phyloP scores from a whole-genome alignment of 108 stramenopile genomes.

The Skeletonema marinoi region DNA sequence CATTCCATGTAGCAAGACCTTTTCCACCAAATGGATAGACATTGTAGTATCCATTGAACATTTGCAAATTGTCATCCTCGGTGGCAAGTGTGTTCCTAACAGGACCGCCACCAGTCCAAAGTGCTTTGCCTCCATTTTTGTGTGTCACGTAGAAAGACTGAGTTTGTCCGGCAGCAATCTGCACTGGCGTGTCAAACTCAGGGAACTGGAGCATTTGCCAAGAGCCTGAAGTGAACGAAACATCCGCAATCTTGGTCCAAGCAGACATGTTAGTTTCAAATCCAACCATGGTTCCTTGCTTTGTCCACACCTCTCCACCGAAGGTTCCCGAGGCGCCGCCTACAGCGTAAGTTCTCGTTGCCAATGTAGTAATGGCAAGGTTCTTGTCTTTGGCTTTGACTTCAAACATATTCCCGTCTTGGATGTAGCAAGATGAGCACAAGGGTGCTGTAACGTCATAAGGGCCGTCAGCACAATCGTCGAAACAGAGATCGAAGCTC shows the following conservation, averaged over 20 bases:
- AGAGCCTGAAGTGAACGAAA: background rate
- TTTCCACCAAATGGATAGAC: background rate
- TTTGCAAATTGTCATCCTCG: background rate
- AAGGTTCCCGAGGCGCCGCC: background rate
- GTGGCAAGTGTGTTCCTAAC: background rate
- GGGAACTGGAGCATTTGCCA: slow-evolving; percentile 1
- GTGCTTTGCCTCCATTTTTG: background rate
- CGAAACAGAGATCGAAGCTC: background rate
- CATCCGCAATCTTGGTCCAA: slow-evolving; percentile 4
- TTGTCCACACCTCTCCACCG: slow-evolving; percentile 6
- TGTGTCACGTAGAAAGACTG: slow-evolving; percentile 6
- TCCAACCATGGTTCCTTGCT: slow-evolving; percentile 3
- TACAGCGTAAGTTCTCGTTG: background rate
- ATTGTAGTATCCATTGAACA: background rate
- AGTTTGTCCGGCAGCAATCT: background rate
- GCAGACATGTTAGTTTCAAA: background rate
- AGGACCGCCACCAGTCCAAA: background rate
- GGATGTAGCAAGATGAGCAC: slow-evolving; percentile 1
- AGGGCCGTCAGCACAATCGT: background rate
- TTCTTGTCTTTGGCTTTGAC: background rate
- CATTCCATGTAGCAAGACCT: background rate
- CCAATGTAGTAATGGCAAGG: slow-evolving; percentile 3
- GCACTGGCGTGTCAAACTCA: slow-evolving; percentile 4
- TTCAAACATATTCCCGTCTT: slow-evolving; percentile 10
- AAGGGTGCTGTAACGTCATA: background rate